Base-by-base conservation (phyloP, 495 filamentous ascomycete genomes). In the Xylaria telfairii region DNA sequence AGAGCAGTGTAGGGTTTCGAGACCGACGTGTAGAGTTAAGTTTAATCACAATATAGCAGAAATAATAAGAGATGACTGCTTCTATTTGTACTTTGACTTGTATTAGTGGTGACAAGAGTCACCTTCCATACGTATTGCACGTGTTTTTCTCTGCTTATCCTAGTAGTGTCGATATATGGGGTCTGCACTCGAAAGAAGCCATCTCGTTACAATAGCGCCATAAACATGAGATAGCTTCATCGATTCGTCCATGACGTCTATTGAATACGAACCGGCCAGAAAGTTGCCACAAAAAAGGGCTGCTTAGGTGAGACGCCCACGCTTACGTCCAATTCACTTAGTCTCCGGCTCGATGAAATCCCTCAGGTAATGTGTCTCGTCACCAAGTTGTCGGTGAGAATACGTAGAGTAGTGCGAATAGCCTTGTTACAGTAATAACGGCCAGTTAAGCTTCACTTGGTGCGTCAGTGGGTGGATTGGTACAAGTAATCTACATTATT, bases 161-260 rank as follows among this genome's bases (percentile, higher is more conserved):
- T 53, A 46, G 56, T 37, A 37, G 17, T 21, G 21, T 34, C 32
- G 26, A 34, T 41, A 57, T 19, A 41, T 44, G 59, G 37, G 34
- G 15, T n/a, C 5, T 3, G 0, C n/a, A 17, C 59, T n/a, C 37
- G 13, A 37, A n/a, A 41, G 12, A 24, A 28, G 37, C 8, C 32
- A 19, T 59, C 30, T 42, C 59, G 34, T 62, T 54, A 54, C 13
- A 10, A 42, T 24, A 62, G 42, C 59, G 59, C 59, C 59, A 62
- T 21, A 41, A 7, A 62, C 42, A 62, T 37, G 59, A 62, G 59
- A 2, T 42, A 62, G 17, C 21, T 42, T 7, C n/a, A 60, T 21
- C 57, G 30, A 28, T 13, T 34, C 57, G 13, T 24, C 4, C 0
- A 24, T 0, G 34, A 62, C 37, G 3, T 15, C 3, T 41, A 10